phyloP scores from a whole-genome alignment of 441 rosid species.

The Erodium moschatum region DNA sequence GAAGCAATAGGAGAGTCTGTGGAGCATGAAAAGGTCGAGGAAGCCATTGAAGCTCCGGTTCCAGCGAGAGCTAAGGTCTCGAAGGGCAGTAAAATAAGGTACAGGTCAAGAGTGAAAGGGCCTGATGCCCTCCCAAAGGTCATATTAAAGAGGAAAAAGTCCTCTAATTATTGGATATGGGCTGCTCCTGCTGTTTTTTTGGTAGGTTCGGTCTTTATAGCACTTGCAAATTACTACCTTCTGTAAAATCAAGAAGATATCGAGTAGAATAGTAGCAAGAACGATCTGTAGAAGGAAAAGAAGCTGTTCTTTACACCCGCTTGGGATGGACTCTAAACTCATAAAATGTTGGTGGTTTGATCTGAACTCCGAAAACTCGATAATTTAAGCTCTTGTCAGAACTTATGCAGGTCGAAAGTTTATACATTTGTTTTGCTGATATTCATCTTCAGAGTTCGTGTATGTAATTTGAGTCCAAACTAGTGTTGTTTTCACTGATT shows the following conservation, averaged over 20 bases:
- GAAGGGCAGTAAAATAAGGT: slow-evolving; percentile 40
- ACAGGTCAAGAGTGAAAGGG: slow-evolving; percentile 43
- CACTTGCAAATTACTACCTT: not conserved
- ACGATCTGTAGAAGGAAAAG: not conserved
- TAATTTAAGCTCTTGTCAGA: not conserved
- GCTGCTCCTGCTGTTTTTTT: not conserved
- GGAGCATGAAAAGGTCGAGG: slow-evolving; percentile 44
- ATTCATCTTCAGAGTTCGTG: no score
- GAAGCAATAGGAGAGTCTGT: slow-evolving; percentile 32
- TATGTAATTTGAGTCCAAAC: no score
- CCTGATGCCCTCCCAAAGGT: slow-evolving; percentile 24
- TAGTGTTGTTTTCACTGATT: no score
- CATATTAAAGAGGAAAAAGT: slow-evolving; percentile 1
- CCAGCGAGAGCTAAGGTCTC: slow-evolving; percentile 33
- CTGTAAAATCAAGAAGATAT: not conserved
- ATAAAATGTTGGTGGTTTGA: no score
- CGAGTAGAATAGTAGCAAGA: not conserved
- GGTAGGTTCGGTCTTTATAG: not conserved
- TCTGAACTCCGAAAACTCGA: no score
- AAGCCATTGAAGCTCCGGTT: slow-evolving; percentile 26
- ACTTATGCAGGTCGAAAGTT: not conserved
- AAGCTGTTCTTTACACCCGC: not conserved
- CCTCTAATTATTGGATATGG: not conserved
- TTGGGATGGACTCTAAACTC: slow-evolving; percentile 5
- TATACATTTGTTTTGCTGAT: not conserved